Percentiles rank a stretch among this genome's conserved stretches.
Evolutionary conservation across 495 filamentous ascomycete species (phyloP).

Genomic region (Penicillium canescens): DNA sequence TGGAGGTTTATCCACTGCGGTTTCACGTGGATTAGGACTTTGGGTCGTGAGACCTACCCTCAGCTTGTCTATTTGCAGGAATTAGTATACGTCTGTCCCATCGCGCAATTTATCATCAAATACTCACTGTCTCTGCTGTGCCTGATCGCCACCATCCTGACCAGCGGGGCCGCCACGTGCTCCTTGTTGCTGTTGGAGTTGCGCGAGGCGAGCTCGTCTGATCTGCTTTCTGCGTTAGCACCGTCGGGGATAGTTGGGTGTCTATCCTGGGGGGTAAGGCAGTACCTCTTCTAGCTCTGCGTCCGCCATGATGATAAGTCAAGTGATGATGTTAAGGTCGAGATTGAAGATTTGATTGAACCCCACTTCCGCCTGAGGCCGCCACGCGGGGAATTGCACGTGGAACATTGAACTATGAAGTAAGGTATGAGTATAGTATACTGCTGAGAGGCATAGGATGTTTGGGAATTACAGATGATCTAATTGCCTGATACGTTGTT

Average conservation of each 20-base stretch:
- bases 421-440: no score
- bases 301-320: conserved; percentile 66
- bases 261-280: neutral
- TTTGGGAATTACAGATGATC: neutral
- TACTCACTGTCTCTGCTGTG: conserved; percentile 63
- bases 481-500: neutral
- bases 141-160: conserved; percentile 48
- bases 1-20: neutral
- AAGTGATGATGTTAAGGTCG: neutral
- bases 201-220: conserved; percentile 82
- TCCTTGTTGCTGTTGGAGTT: conserved; percentile 74
- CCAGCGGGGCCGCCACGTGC: conserved; percentile 44
- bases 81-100: neutral
- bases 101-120: conserved; percentile 1
- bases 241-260: neutral
- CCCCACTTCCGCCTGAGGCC: conserved; percentile 29
- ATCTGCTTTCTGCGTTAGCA: conserved; percentile 55
- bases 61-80: conserved; percentile 55
- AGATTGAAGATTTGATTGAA: conserved; percentile 4
- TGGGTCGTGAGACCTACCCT: conserved; percentile 47
- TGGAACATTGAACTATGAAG: neutral
- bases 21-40: neutral
- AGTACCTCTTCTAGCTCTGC: conserved; percentile 79
- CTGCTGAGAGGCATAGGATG: no score
- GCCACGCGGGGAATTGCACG: conserved; percentile 20